phyloP scores from a whole-genome alignment of 768 basidiomycete genomes.

The Russula sp. region DNA sequence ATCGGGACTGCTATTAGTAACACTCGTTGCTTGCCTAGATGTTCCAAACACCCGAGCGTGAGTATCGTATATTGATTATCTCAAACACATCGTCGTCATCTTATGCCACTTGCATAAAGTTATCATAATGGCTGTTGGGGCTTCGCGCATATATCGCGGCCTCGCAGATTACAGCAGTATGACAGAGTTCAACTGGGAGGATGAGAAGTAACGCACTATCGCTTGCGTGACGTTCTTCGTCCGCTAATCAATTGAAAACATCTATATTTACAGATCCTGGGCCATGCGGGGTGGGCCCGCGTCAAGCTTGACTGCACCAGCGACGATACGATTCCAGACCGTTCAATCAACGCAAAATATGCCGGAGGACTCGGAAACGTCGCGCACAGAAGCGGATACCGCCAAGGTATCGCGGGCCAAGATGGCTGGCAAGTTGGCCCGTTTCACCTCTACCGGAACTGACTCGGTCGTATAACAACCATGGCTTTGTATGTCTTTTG shows the following conservation, averaged over 20 bases:
- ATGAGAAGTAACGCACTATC: slow-evolving; percentile 1
- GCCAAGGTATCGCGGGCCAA: background rate
- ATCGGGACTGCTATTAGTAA: background rate
- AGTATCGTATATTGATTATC: background rate
- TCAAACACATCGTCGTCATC: background rate
- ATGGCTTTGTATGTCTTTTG: too few species aligned
- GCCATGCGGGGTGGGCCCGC: background rate
- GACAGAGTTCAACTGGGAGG: slow-evolving; percentile 16
- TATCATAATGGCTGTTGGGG: background rate
- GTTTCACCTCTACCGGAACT: background rate
- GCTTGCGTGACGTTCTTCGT: background rate
- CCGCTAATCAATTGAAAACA: background rate
- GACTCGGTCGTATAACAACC: slow-evolving; percentile 1
- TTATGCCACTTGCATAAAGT: slow-evolving; percentile 12
- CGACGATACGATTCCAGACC: background rate
- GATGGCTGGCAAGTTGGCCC: background rate
- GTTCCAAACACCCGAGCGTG: slow-evolving; percentile 21
- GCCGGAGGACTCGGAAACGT: background rate
- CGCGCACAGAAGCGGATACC: background rate
- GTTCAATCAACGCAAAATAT: background rate
- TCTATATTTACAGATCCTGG: slow-evolving; percentile 7
- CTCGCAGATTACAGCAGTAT: slow-evolving; percentile 7
- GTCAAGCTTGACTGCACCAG: background rate
- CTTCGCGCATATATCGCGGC: background rate
- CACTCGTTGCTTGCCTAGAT: slow-evolving; percentile 1